These are phyloP conservation scores for Myxozyma melibiosi DNA, from an alignment of 805 yeast genomes.

Conservation along the genomic window DNA sequence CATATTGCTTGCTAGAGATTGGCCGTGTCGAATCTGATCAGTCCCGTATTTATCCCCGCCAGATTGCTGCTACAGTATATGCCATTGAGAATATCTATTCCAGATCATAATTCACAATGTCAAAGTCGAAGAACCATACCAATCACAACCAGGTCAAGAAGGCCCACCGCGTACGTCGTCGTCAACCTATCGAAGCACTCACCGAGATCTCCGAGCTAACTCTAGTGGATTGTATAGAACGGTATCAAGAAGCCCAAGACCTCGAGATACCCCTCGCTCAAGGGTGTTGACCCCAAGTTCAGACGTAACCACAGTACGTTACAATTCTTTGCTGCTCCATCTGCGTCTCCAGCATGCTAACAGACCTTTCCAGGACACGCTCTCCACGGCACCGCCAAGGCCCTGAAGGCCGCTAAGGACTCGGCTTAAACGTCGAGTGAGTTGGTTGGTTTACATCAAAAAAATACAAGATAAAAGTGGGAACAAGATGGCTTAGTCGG, in stretches of 20 bases:
- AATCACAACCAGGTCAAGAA: constrained; percentile 99
- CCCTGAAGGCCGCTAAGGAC: constrained; percentile 48
- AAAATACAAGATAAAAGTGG: neutral
- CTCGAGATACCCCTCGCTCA: constrained; percentile 96
- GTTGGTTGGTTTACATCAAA: neutral
- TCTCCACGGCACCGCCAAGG: constrained; percentile 95
- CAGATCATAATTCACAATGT: constrained; percentile 53
- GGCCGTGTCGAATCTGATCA: too few species aligned
- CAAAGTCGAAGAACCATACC: constrained; percentile 99
- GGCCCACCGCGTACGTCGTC: constrained; percentile 78
- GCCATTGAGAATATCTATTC: neutral
- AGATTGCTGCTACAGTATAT: too few species aligned
- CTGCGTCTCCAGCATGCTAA: neutral
- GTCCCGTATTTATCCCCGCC: too few species aligned
- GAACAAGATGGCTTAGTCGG: neutral
- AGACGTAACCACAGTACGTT: constrained; percentile 85
- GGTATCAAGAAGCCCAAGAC: constrained; percentile 99
- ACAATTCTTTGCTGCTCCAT: neutral
- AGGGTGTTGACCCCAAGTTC: constrained; percentile 99
- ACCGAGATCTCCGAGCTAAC: neutral
- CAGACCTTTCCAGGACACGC: constrained; percentile 54
- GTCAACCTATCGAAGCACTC: too few species aligned
- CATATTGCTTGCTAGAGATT: too few species aligned
- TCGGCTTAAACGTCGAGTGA: constrained; percentile 10
- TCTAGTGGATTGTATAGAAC: constrained; percentile 49